Base-by-base conservation (phyloP, 768 basidiomycete genomes). In the Mrakia frigida region DNA sequence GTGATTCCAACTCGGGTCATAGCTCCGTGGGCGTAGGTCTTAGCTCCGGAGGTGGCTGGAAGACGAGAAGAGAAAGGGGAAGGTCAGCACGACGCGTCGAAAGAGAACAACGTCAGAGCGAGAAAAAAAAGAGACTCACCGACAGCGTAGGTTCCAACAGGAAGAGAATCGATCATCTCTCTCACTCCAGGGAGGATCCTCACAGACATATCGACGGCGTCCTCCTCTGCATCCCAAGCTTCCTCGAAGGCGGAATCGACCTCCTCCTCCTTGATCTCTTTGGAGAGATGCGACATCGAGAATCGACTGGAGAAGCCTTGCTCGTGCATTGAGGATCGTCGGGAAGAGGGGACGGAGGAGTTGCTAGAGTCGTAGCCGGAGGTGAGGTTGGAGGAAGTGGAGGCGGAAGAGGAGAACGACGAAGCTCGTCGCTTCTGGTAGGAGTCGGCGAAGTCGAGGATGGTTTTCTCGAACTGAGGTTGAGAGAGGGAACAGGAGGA, bases 181-280 rank as follows among this genome's bases (percentile, higher is more conserved):
- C 85, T 85, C 4, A 91, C 91, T 56, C 91, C 90, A 37, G 91
- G 90, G 1, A 92, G 86, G 79, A 91, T 91, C 73, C 86, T 86
- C 53, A 91, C 83, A 43, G 75, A 78, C 79, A 80, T 81, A 79
- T 82, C 84, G 13, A 86, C 80, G 4, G 88, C 88, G 81, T 90
- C 89, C 60, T 86, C 73, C 81, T 88, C 86, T 87, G 88, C 88
- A 18, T 87, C 88, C 59, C 84, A 80, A 43, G 78, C 77, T 35
- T 81, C 74, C 60, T 84, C 82, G 28, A 73, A 9, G 53, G 82
- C 70, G 23, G 85, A 84, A 75, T 84, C 82, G 37, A 83, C 82
- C 41, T 86, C 85, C 72, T 85, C 83, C 56, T 84, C 28, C 35
- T 52, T 52, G 67, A 56, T 37, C 13, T 16, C 74, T 2, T 50